Base-by-base conservation (phyloP, 495 filamentous ascomycete genomes). In the Tetracladium marchalianum region DNA sequence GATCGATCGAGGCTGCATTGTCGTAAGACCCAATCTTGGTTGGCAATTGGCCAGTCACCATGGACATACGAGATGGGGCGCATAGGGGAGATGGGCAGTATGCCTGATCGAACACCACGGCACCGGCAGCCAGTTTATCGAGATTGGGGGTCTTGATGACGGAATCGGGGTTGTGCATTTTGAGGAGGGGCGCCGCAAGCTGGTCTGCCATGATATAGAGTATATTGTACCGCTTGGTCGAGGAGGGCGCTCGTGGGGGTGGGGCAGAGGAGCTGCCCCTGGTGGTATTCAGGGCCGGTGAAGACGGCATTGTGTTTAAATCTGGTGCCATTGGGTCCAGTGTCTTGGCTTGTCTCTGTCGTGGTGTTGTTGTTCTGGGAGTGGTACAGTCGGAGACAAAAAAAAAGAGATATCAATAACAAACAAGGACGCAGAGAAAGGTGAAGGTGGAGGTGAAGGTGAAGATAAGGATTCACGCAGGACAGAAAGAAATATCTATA, bases 131-230 rank as follows among this genome's bases (percentile, higher is more conserved):
- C 43, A 95, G 68, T n/a, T 72, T 67, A 64, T 95, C 85, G 45
- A 93, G 72, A 64, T 93, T 79, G 31, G 87, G 88, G 4, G 88
- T 95, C 63, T 84, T 81, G 64, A 95, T 89, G 52, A 76, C 79
- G 0, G 86, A 92, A 18, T 74, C 63, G 41, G 82, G 75, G 63
- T 92, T 84, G 68, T 93, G 81, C 57, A 90, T 83, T 65, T 82
- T 85, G 44, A 95, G 76, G 48, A 85, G 70, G 11, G 87, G 87
- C 19, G 88, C 87, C 16, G 88, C 81, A 63, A 95, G 79, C 67
- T 95, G 88, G 66, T 95, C 88, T 37, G 87, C 87, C 84, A 95
- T 90, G 63, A 95, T 86, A 65, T 85, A 86, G 41, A 88, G 73
- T 52, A 88, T 83, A 63, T 88, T 88, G 34, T 82, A 84, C 39